Conservation (phyloP, 2,329 filamentous ascomycete species). For the Biscogniauxia marginata region DNA sequence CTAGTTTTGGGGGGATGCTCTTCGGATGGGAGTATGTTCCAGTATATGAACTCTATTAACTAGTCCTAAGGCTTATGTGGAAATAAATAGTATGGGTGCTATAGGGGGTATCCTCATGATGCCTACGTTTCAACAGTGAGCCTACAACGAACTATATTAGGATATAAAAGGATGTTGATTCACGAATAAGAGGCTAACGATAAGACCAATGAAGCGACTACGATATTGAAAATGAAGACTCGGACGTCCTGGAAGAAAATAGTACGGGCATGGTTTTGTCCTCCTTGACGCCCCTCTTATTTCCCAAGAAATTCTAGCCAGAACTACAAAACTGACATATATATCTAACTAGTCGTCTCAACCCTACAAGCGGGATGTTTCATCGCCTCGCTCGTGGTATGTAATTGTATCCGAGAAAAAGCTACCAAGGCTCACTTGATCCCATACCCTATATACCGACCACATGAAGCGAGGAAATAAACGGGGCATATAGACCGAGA, state of each 20-base stretch:
- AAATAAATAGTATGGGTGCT: constrained; percentile 58
- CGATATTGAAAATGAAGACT: constrained; percentile 38
- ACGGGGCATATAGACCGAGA: too few relatives aligned
- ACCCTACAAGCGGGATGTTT: constrained; percentile 69
- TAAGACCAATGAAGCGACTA: constrained; percentile 44
- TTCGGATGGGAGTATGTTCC: constrained; percentile 42
- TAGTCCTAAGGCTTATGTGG: constrained; percentile 26
- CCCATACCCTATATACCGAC: not conserved
- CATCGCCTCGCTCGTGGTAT: constrained; percentile 53
- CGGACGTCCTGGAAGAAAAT: constrained; percentile 55
- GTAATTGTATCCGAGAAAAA: not conserved
- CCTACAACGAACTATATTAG: not conserved
- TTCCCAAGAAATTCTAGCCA: not conserved
- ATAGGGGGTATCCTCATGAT: constrained; percentile 67
- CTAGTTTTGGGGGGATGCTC: constrained; percentile 57
- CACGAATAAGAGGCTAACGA: too few relatives aligned
- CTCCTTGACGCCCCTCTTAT: not conserved
- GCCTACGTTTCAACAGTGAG: constrained; percentile 53
- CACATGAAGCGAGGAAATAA: too few relatives aligned
- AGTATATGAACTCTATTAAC: not conserved
- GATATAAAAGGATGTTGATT: constrained; percentile 9
- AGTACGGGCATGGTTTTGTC: constrained; percentile 18
- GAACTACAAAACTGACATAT: not conserved
- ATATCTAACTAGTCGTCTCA: constrained; percentile 54
- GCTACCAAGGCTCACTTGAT: not conserved